These are phyloP conservation scores for Mortierella sp. DNA, from an alignment of 371 early-diverging fungal genomes.

Conservation along the genomic window DNA sequence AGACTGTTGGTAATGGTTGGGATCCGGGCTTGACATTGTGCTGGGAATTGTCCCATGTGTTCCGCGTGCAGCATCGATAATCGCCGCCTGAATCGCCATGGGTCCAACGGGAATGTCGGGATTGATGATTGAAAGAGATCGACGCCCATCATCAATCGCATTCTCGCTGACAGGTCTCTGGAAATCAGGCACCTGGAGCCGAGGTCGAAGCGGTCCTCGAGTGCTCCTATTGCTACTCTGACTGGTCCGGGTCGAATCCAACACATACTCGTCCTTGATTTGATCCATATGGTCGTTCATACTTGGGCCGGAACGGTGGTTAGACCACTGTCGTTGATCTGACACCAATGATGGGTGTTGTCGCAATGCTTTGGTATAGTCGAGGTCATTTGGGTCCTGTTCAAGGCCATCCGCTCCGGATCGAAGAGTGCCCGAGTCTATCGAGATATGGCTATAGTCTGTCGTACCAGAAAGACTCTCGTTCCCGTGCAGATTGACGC, in stretches of 20 bases:
- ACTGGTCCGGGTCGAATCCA: conserved; percentile 38
- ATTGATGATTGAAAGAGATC: not conserved
- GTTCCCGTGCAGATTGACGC: not conserved
- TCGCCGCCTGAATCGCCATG: conserved; percentile 51
- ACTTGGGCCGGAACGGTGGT: not conserved
- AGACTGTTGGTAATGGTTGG: conserved; percentile 25
- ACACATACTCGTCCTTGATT: conserved; percentile 36
- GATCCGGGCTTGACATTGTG: conserved; percentile 43
- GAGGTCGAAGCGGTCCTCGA: not conserved
- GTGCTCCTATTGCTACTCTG: conserved; percentile 32
- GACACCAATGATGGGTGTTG: conserved; percentile 2
- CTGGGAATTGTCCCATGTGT: conserved; percentile 13
- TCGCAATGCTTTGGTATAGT: conserved; percentile 9
- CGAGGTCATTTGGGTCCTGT: conserved; percentile 2
- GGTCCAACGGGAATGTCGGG: conserved; percentile 37
- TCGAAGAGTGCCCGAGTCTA: conserved; percentile 9
- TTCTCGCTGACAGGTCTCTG: conserved; percentile 33
- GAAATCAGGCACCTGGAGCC: conserved; percentile 28
- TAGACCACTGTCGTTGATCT: not conserved
- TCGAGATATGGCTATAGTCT: conserved; percentile 16
- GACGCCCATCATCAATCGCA: conserved; percentile 18
- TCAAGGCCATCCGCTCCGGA: not conserved
- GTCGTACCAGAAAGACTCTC: conserved; percentile 23
- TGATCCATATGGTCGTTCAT: conserved; percentile 35
- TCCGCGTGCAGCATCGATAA: conserved; percentile 51